phyloP scores from a whole-genome alignment of 768 basidiomycete species.

The Russula compacta region DNA sequence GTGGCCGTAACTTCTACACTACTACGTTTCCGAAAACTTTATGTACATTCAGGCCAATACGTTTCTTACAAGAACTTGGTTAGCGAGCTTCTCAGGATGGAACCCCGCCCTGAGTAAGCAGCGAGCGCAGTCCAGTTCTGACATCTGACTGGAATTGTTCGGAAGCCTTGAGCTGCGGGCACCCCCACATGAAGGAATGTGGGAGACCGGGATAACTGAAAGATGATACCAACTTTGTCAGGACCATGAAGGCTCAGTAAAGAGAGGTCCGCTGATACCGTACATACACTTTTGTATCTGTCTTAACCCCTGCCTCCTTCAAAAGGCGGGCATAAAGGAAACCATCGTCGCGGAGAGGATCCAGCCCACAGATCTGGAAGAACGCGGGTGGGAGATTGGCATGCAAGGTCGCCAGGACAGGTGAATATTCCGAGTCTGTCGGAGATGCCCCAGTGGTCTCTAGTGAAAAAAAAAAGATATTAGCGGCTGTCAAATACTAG shows the following conservation, averaged over 20 bases:
- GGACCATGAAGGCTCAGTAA: background rate
- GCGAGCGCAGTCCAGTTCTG: background rate
- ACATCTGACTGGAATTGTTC: background rate
- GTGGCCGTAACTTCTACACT: background rate
- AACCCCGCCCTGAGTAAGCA: background rate
- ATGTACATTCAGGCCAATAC: background rate
- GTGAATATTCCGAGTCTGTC: background rate
- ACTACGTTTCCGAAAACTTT: background rate
- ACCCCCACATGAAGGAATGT: background rate
- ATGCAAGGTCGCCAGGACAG: conserved; percentile 2
- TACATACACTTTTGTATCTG: background rate
- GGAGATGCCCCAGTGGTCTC: background rate
- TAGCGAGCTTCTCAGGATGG: background rate
- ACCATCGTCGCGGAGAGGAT: conserved; percentile 4
- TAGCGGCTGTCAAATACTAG: background rate
- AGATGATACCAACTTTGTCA: background rate
- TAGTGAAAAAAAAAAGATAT: background rate
- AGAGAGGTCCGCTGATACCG: background rate
- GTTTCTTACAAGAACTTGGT: too few species aligned
- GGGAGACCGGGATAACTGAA: conserved; percentile 1
- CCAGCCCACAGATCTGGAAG: background rate
- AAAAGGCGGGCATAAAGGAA: conserved; percentile 6
- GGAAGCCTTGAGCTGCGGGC: background rate
- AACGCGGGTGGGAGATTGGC: background rate
- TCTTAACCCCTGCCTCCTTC: background rate